A percentile compares a stretch with the other conserved stretches of the same genome.
Conservation (phyloP, 352 stramenopile species). For the Phytopythium sindhum region DNA sequence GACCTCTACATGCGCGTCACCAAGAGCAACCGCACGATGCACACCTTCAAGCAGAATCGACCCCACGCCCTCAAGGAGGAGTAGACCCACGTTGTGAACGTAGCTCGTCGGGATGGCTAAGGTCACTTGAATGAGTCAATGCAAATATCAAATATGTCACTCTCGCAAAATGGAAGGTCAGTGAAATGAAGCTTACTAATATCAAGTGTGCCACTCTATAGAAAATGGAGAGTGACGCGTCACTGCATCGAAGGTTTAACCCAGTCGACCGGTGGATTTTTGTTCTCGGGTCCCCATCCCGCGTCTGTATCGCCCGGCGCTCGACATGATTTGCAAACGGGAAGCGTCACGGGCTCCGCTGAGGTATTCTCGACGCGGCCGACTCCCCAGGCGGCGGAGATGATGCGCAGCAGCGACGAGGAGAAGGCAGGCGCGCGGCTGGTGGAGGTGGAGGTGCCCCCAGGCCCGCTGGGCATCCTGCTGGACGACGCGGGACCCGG, state of each 20-base stretch:
- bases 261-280: neutral
- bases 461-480: conserved; percentile 64
- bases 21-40: conserved; percentile 39
- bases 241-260: too few relatives aligned
- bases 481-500: conserved; percentile 34
- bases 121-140: neutral
- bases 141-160: too few relatives aligned
- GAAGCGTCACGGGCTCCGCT: neutral
- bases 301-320: too few relatives aligned
- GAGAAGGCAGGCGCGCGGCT: conserved; percentile 8
- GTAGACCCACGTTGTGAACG: conserved; percentile 1
- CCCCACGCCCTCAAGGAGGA: conserved; percentile 33
- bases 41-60: conserved; percentile 49
- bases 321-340: neutral
- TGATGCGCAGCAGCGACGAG: conserved; percentile 3
- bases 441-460: conserved; percentile 44
- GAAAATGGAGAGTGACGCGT: neutral
- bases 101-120: neutral
- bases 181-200: neutral
- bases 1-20: conserved; percentile 35
- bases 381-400: too few relatives aligned
- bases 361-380: too few relatives aligned
- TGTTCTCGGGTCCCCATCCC: neutral
- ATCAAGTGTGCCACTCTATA: neutral
- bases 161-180: neutral